Percentiles rank a stretch among this genome's conserved stretches.
phyloP scores from a whole-genome alignment of 805 yeast species.

The Myxozyma monticola region DNA sequence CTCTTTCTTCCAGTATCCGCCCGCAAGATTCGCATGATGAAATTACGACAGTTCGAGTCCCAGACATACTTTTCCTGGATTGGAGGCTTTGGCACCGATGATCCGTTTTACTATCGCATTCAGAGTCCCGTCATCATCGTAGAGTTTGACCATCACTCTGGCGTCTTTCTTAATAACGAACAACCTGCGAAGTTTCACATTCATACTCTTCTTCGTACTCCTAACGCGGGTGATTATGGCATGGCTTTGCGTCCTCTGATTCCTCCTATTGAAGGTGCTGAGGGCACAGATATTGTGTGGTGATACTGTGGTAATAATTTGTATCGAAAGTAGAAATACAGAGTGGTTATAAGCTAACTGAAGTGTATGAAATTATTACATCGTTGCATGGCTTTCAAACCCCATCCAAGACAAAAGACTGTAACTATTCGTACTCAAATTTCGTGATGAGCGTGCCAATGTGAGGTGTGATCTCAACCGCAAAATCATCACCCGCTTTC shows the following conservation, averaged over 20 bases:
- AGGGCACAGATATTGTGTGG: constrained; percentile 3
- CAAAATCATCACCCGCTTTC: constrained; percentile 46
- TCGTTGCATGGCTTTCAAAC: no score
- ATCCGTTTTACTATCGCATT: constrained; percentile 8
- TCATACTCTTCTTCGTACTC: constrained; percentile 7
- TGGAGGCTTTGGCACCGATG: constrained; percentile 3
- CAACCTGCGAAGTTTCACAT: constrained; percentile 9
- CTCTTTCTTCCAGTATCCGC: constrained; percentile 3
- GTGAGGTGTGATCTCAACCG: constrained; percentile 34
- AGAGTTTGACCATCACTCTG: constrained; percentile 11
- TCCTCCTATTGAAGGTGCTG: constrained; percentile 3
- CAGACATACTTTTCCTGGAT: constrained; percentile 8
- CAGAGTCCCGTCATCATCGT: constrained; percentile 5
- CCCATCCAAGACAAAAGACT: no score
- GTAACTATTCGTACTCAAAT: background rate
- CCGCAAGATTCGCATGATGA: background rate
- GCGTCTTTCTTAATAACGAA: constrained; percentile 4
- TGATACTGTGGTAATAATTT: background rate
- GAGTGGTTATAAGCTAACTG: background rate
- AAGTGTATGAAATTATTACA: no score
- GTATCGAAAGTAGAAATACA: background rate
- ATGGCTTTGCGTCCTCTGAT: constrained; percentile 1
- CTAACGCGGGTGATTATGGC: constrained; percentile 10
- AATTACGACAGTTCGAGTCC: background rate
- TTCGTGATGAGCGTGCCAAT: constrained; percentile 1